phyloP scores from a whole-genome alignment of 2,329 filamentous ascomycete genomes.

The Arthroderma uncinatum region DNA sequence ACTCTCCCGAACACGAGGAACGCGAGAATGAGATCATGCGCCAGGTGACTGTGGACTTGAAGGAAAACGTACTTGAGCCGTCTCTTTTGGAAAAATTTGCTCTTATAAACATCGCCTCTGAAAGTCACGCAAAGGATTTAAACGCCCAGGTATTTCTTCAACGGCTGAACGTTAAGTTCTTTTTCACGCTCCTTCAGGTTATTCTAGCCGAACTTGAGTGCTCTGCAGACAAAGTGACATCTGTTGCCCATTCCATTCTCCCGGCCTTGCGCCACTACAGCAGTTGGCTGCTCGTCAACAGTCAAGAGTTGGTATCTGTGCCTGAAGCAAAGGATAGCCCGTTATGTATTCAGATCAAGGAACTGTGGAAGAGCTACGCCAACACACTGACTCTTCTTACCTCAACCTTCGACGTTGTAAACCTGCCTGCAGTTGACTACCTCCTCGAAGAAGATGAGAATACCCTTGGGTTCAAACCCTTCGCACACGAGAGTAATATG shows the following conservation, averaged over 20 bases:
- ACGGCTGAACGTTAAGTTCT: conserved; percentile 65
- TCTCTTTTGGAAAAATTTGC: conserved; percentile 65
- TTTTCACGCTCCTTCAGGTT: conserved; percentile 59
- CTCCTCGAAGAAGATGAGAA: conserved; percentile 58
- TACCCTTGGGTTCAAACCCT: conserved; percentile 53
- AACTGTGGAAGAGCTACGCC: conserved; percentile 57
- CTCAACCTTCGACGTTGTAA: conserved; percentile 47
- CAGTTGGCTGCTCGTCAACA: conserved; percentile 52
- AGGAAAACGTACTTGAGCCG: conserved; percentile 50
- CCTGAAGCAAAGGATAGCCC: conserved; percentile 44
- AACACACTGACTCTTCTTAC: conserved; percentile 49
- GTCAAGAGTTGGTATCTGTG: conserved; percentile 37
- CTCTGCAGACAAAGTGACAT: conserved; percentile 45
- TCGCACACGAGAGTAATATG: conserved; percentile 41
- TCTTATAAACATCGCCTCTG: conserved; percentile 75
- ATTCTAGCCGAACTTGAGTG: conserved; percentile 58
- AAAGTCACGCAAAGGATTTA: conserved; percentile 52
- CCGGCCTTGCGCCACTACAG: conserved; percentile 57
- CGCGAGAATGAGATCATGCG: conserved; percentile 76
- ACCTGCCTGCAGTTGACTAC: conserved; percentile 48
- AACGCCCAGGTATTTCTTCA: conserved; percentile 50
- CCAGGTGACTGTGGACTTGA: conserved; percentile 62
- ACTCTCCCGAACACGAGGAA: conserved; percentile 65
- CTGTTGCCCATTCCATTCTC: conserved; percentile 49
- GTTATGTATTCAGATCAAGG: conserved; percentile 47